Evolutionary conservation across 192 early-diverging fungal genomes (phyloP).

Genomic region (Mortierella claussenii): DNA sequence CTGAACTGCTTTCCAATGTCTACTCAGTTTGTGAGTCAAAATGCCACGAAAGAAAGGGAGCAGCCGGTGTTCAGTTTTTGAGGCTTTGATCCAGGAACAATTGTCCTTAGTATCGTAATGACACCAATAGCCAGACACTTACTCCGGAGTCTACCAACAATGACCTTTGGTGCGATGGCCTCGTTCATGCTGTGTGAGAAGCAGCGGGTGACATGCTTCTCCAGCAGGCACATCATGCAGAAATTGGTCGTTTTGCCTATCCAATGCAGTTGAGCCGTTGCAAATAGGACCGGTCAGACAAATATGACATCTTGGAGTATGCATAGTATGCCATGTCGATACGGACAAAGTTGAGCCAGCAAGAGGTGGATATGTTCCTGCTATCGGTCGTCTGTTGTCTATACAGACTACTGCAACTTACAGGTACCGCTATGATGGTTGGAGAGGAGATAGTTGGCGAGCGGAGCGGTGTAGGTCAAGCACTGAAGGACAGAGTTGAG

Average conservation of each 20-base stretch:
- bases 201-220: slow-evolving; percentile 70
- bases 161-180: slow-evolving; percentile 71
- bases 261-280: neutral
- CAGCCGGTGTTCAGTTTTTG: neutral
- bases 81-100: too few relatives aligned
- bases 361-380: too few relatives aligned
- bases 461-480: slow-evolving; percentile 78
- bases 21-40: slow-evolving; percentile 14
- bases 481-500: slow-evolving; percentile 85
- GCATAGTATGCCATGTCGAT: too few relatives aligned
- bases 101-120: too few relatives aligned
- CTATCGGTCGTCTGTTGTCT: too few relatives aligned
- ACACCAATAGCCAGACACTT: slow-evolving; percentile 29
- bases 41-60: neutral
- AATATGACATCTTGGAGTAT: too few relatives aligned
- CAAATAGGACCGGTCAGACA: too few relatives aligned
- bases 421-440: slow-evolving; percentile 70
- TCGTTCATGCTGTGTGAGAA: slow-evolving; percentile 57
- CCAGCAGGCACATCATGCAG: slow-evolving; percentile 82
- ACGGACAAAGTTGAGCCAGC: too few relatives aligned
- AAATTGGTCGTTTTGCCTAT: slow-evolving; percentile 63
- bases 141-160: slow-evolving; percentile 73
- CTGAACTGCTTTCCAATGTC: slow-evolving; percentile 81
- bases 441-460: slow-evolving; percentile 74
- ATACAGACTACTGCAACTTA: too few relatives aligned